These are phyloP conservation scores for Colletotrichum sp. DNA, from an alignment of 2,329 filamentous ascomycete genomes.

Conservation along the genomic window DNA sequence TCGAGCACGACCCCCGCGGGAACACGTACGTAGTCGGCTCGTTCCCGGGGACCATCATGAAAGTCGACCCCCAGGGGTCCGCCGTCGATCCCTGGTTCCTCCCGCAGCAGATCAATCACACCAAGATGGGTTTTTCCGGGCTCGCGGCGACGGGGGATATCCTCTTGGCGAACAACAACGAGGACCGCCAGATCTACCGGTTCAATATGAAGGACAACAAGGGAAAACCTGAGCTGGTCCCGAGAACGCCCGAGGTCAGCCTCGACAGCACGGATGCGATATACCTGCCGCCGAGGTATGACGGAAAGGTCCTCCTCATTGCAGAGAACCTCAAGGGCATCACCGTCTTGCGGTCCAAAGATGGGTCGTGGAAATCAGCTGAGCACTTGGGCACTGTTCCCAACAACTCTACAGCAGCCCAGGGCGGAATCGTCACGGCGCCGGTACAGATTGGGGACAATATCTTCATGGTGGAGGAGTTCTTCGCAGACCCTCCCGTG, in stretches of 20 bases:
- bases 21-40: slow-evolving; percentile 25
- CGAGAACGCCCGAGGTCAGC: slow-evolving; percentile 6
- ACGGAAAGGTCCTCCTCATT: slow-evolving; percentile 37
- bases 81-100: slow-evolving; percentile 22
- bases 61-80: slow-evolving; percentile 14
- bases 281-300: slow-evolving; percentile 36
- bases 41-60: slow-evolving; percentile 23
- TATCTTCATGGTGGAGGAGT: slow-evolving; percentile 16
- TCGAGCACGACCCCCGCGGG: slow-evolving; percentile 20
- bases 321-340: slow-evolving; percentile 34
- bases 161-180: slow-evolving; percentile 19
- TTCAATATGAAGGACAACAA: slow-evolving; percentile 21
- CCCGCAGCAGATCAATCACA: slow-evolving; percentile 14
- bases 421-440: slow-evolving; percentile 3
- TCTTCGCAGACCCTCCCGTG: slow-evolving; percentile 5
- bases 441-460: slow-evolving; percentile 17
- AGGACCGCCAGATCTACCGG: slow-evolving; percentile 17
- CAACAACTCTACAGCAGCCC: slow-evolving; percentile 19
- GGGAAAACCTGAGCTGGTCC: slow-evolving; percentile 19
- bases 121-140: slow-evolving; percentile 22
- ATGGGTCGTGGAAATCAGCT: slow-evolving; percentile 38
- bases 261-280: slow-evolving; percentile 30
- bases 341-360: slow-evolving; percentile 39
- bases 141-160: slow-evolving; percentile 14
- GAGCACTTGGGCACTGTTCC: slow-evolving; percentile 38